Percentiles rank a stretch among this genome's conserved stretches.
phyloP scores from a whole-genome alignment of 139 green algal genomes.

The Asterochloris sp. region DNA sequence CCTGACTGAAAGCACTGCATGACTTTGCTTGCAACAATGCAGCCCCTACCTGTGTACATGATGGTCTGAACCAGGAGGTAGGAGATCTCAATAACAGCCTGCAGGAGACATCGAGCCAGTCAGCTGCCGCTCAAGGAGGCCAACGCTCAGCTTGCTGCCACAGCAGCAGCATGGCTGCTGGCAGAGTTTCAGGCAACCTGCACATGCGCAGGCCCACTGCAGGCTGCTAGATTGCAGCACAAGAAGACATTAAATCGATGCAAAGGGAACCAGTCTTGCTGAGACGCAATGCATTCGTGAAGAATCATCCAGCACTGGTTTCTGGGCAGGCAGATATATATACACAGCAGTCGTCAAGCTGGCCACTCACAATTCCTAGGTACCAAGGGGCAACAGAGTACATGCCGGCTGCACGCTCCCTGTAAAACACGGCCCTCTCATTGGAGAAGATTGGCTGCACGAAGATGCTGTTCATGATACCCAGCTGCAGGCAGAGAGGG shows the following conservation, averaged over 20 bases:
- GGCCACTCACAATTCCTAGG: not conserved
- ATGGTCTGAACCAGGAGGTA: slow-evolving; percentile 13
- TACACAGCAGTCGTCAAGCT: too few relatives aligned
- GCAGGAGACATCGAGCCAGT: not conserved
- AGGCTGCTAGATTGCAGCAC: too few relatives aligned
- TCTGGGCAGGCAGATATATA: too few relatives aligned
- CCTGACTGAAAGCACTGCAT: too few relatives aligned
- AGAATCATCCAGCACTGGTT: too few relatives aligned
- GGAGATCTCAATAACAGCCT: slow-evolving; percentile 15
- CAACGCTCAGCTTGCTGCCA: not conserved
- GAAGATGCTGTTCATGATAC: slow-evolving; percentile 53
- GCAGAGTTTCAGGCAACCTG: not conserved
- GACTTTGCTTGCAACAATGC: slow-evolving; percentile 20
- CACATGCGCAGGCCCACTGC: not conserved
- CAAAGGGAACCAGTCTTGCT: too few relatives aligned
- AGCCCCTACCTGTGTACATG: slow-evolving; percentile 47
- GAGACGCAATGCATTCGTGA: too few relatives aligned
- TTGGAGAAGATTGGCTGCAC: slow-evolving; percentile 44
- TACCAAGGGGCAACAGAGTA: slow-evolving; percentile 19
- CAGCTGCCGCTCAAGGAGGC: not conserved
- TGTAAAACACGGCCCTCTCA: slow-evolving; percentile 60
- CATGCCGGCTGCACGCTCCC: slow-evolving; percentile 37
- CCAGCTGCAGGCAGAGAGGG: not conserved
- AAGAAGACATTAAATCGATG: too few relatives aligned
- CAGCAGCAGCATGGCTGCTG: not conserved